A percentile compares a stretch with the other conserved stretches of the same genome.
Conservation (phyloP, 768 basidiomycete species). For the Pholiota conissans region DNA sequence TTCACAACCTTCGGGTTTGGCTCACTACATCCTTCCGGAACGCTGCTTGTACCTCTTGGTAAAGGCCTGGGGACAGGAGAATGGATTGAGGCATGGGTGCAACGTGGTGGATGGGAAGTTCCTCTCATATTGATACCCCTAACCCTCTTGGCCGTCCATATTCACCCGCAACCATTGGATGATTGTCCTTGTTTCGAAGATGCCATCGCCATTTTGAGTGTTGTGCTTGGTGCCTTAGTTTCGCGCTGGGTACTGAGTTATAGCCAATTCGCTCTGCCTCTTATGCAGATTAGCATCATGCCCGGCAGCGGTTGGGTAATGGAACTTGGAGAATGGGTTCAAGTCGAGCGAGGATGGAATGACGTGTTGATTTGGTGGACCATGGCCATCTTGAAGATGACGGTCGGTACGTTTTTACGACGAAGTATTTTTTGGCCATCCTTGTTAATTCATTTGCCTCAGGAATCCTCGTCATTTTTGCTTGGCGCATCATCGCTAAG, state of each 20-base stretch:
- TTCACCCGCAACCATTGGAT: constrained; percentile 92
- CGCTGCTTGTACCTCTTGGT: constrained; percentile 32
- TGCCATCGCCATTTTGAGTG: constrained; percentile 89
- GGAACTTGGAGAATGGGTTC: constrained; percentile 30
- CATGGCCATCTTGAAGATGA: constrained; percentile 47
- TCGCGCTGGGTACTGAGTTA: constrained; percentile 64
- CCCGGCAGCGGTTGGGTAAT: constrained; percentile 54
- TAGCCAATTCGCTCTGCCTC: constrained; percentile 35
- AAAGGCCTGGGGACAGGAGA: constrained; percentile 37
- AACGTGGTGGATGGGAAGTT: constrained; percentile 48
- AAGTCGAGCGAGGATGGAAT: constrained; percentile 34
- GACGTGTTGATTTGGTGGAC: constrained; percentile 48
- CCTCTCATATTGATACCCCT: constrained; percentile 60
- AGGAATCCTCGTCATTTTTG: constrained; percentile 81
- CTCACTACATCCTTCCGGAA: constrained; percentile 13
- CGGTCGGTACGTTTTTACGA: constrained; percentile 32
- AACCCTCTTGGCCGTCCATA: constrained; percentile 76
- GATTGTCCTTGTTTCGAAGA: constrained; percentile 99
- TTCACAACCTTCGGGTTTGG: constrained; percentile 25
- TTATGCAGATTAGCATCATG: constrained; percentile 39
- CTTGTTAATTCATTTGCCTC: constrained; percentile 1
- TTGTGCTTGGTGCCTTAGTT: constrained; percentile 71
- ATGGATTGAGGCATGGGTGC: constrained; percentile 36
- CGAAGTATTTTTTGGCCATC: background rate
- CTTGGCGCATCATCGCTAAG: constrained; percentile 89